Percentiles rank a stretch among this genome's conserved stretches.
These are phyloP conservation scores for Candida glucosophila DNA, from an alignment of 1,139 yeast genomes.

Conservation along the genomic window DNA sequence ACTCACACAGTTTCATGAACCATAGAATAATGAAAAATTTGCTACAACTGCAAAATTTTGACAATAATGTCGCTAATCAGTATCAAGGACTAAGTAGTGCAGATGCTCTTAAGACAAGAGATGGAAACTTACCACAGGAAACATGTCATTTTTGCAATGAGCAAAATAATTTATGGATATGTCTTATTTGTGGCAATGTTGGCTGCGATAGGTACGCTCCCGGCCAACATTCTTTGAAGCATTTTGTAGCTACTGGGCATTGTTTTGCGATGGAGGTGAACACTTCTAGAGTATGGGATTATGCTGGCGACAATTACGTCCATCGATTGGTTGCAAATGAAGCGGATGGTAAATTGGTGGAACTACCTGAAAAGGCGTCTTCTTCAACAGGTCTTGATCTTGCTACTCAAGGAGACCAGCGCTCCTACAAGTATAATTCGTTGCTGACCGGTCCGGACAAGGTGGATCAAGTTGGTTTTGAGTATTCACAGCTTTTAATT, in stretches of 20 bases:
- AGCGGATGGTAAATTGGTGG: conserved; percentile 78
- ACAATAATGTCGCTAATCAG: background rate
- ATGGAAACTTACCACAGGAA: too few relatives aligned
- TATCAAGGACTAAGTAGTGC: conserved; percentile 3
- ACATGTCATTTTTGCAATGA: conserved; percentile 28
- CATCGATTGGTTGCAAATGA: conserved; percentile 82
- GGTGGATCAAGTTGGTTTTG: conserved; percentile 55
- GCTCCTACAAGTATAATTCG: conserved; percentile 3
- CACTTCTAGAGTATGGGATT: conserved; percentile 92
- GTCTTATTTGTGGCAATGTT: conserved; percentile 38
- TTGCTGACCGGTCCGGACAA: conserved; percentile 20
- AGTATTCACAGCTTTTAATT: conserved; percentile 69
- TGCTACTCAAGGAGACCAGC: conserved; percentile 5
- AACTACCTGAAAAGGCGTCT: conserved; percentile 42
- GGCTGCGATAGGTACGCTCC: conserved; percentile 63
- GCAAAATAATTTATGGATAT: conserved; percentile 31
- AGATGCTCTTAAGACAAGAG: too few relatives aligned
- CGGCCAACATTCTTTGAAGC: conserved; percentile 75
- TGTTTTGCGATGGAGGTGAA: conserved; percentile 86
- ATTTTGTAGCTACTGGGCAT: conserved; percentile 70
- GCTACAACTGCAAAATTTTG: too few relatives aligned
- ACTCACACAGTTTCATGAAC: conserved; percentile 44
- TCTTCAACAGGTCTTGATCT: too few relatives aligned
- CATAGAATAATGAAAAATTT: conserved; percentile 23
- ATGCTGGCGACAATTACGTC: conserved; percentile 86